Evolutionary conservation across 202 grass and related monocot species (phyloP).

Genomic region (Musa balbisiana): DNA sequence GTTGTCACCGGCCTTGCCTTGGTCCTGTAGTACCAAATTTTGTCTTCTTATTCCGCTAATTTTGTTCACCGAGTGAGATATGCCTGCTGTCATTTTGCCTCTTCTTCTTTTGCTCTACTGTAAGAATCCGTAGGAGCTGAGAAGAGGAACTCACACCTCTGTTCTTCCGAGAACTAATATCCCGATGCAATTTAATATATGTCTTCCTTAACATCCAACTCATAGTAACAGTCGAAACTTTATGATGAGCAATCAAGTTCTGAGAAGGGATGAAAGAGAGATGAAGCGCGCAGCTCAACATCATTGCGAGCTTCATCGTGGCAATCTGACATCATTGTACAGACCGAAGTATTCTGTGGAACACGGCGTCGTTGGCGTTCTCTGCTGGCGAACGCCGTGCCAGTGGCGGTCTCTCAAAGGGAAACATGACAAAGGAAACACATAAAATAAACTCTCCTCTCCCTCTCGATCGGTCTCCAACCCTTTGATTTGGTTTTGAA

Average conservation of each 20-base stretch:
- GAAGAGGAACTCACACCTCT: not conserved
- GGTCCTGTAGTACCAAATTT: constrained; percentile 33
- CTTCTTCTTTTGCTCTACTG: not conserved
- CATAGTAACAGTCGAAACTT: no score
- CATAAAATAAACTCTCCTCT: not conserved
- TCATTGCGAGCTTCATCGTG: not conserved
- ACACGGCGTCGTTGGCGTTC: not conserved
- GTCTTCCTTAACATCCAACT: not conserved
- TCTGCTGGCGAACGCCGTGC: not conserved
- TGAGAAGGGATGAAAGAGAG: no score
- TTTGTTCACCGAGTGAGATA: not conserved
- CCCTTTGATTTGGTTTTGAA: not conserved
- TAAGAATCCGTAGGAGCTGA: not conserved
- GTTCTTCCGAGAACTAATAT: not conserved
- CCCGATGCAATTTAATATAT: not conserved
- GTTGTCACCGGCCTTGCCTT: constrained; percentile 67
- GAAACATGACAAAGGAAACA: not conserved
- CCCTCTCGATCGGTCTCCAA: not conserved
- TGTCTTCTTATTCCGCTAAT: not conserved
- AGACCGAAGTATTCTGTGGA: not conserved
- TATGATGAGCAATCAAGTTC: no score
- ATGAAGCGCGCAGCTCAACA: not conserved
- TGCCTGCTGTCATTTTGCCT: not conserved
- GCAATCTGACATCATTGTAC: not conserved
- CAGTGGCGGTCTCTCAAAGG: not conserved